Evolutionary conservation across 2,329 filamentous ascomycete genomes (phyloP), one percentile per base, ranked within the genome.

Genomic region (Beauveria pseudobassiana): DNA sequence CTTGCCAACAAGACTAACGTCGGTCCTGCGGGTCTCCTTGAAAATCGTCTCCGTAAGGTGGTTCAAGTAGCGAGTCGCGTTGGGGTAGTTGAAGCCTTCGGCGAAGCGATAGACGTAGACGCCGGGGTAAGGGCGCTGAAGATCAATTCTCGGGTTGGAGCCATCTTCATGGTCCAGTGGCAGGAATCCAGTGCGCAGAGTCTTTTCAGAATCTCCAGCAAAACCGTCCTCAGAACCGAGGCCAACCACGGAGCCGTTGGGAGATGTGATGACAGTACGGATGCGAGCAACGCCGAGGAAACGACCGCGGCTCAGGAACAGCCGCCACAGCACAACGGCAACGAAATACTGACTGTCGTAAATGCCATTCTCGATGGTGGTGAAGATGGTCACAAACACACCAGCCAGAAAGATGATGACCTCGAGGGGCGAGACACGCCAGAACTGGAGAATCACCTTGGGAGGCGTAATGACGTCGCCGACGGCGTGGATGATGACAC

Each of bases 11-110:
- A 74, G 74, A 40, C 72, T 71, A 0, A 76, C 70, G 46, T 78
- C 73, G 0, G 78, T 82, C 43, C 77, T 73, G 40, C 78, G 73
- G 3, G 80, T 82, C 49, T 77, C 69, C 51, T 73, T 67, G 61
- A 79, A 79, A 48, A 83, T 75, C 51, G 74, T 72, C 22, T 81
- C 76, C 2, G 86, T 84, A 56, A 96, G 80, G 69, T 91, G 85
- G 69, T 97, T 92, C 62, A 96, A 84, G 65, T 96, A 92, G 72
- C 91, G 87, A 69, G 91, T 91, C 22, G 92, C 92, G 68, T 96
- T 99, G 63, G 93, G 91, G 70, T 98, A 99, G 76, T 95, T 96
- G 81, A 96, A 96, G 49, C 93, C 91, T 76, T 98, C 93, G 0
- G 89, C 87, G 74, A 96, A 97, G 50, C 93, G 87, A 78, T 96